These are phyloP conservation scores for Thermomyces lanuginosus DNA, from an alignment of 2,329 filamentous ascomycete genomes.

Conservation along the genomic window DNA sequence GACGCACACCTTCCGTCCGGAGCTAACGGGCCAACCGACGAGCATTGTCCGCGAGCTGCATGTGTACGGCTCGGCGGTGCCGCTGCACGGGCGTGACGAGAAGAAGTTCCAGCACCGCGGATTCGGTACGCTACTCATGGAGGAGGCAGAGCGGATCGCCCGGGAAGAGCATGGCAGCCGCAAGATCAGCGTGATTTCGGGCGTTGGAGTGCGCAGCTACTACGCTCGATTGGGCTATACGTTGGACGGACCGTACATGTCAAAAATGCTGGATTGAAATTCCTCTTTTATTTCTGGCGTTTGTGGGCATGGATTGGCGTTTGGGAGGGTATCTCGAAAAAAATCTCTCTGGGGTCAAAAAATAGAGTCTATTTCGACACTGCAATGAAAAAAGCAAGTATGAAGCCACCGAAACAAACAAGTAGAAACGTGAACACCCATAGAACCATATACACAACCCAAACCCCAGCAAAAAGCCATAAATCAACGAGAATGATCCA, in stretches of 20 bases:
- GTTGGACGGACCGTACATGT: slow-evolving; percentile 76
- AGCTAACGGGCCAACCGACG: slow-evolving; percentile 71
- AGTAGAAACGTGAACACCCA: no score
- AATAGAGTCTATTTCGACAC: no score
- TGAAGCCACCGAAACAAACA: no score
- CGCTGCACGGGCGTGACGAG: slow-evolving; percentile 84
- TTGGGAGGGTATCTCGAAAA: no score
- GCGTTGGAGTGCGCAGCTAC: slow-evolving; percentile 88
- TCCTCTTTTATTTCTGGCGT: slow-evolving; percentile 12
- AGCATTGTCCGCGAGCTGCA: slow-evolving; percentile 89
- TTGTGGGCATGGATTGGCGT: slow-evolving; percentile 1
- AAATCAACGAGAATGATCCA: no score
- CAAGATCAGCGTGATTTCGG: slow-evolving; percentile 96
- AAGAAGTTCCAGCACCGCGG: slow-evolving; percentile 98
- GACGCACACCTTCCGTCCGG: slow-evolving; percentile 81
- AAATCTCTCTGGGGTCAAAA: no score
- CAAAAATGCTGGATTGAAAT: slow-evolving; percentile 33
- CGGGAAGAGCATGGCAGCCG: slow-evolving; percentile 81
- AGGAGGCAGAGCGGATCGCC: slow-evolving; percentile 91
- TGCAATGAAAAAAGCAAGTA: no score
- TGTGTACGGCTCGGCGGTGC: slow-evolving; percentile 94
- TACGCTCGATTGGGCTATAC: slow-evolving; percentile 86
- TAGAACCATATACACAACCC: no score
- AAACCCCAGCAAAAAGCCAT: no score
- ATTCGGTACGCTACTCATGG: slow-evolving; percentile 91